Conservation (phyloP, 1,284 basidiomycete genomes). For the Pseudozyma sp. region DNA sequence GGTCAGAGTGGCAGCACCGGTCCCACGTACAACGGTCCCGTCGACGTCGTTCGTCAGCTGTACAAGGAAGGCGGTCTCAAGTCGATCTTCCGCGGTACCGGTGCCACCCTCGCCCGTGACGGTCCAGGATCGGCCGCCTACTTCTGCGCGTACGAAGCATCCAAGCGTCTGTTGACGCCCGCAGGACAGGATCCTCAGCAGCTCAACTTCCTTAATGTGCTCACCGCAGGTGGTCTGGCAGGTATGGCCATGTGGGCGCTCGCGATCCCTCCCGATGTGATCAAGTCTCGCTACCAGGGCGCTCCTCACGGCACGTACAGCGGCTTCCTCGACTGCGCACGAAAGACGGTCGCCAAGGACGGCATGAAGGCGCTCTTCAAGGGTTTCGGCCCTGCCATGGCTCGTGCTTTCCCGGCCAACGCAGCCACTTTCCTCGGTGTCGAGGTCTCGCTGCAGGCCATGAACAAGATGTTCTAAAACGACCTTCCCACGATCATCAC, state of each 20-base stretch:
- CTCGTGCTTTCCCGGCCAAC: conserved; percentile 79
- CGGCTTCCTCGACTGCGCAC: conserved; percentile 90
- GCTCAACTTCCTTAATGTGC: conserved; percentile 86
- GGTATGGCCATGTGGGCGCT: conserved; percentile 85
- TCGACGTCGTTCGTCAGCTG: conserved; percentile 89
- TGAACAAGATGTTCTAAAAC: conserved; percentile 75
- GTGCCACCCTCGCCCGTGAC: conserved; percentile 91
- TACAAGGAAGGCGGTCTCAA: conserved; percentile 93
- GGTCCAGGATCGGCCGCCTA: conserved; percentile 97
- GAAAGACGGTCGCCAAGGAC: conserved; percentile 91
- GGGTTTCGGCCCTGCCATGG: conserved; percentile 94
- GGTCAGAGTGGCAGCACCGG: conserved; percentile 78
- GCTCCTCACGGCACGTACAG: conserved; percentile 95
- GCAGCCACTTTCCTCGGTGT: conserved; percentile 94
- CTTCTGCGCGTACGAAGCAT: conserved; percentile 95
- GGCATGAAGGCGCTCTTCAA: conserved; percentile 92
- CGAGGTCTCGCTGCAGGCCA: conserved; percentile 79
- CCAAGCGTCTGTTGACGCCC: conserved; percentile 86
- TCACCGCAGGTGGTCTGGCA: conserved; percentile 91
- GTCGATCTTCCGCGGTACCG: conserved; percentile 92
- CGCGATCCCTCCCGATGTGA: conserved; percentile 63
- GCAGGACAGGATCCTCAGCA: conserved; percentile 78
- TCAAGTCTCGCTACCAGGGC: conserved; percentile 97
- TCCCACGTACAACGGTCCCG: conserved; percentile 87
- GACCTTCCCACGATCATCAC: no score